Conservation (phyloP, 805 yeast species). For the Candida nitratophila region DNA sequence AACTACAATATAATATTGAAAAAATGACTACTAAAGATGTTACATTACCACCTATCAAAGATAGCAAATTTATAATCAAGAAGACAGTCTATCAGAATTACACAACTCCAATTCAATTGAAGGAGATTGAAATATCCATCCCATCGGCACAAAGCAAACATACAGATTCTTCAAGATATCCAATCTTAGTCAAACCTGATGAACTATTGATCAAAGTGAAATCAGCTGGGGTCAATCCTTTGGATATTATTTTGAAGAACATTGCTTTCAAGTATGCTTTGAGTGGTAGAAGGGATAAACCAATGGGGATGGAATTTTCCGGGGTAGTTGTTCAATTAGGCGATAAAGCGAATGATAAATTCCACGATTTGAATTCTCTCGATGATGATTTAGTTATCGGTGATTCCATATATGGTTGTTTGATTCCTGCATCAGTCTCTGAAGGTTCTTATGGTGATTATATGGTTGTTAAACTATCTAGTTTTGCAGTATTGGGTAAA, state of each 20-base stretch:
- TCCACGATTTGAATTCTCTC: background rate
- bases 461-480: slow-evolving; percentile 30
- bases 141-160: slow-evolving; percentile 1
- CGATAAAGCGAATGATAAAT: slow-evolving; percentile 1
- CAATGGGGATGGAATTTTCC: slow-evolving; percentile 19
- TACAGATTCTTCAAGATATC: background rate
- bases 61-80: slow-evolving; percentile 5
- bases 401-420: slow-evolving; percentile 14
- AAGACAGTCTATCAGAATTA: slow-evolving; percentile 10
- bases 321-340: slow-evolving; percentile 18
- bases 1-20: too few species aligned
- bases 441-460: slow-evolving; percentile 43
- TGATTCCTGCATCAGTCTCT: background rate
- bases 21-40: too few species aligned
- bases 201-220: slow-evolving; percentile 13
- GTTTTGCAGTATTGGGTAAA: slow-evolving; percentile 27
- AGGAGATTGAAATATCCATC: slow-evolving; percentile 2
- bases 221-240: slow-evolving; percentile 16
- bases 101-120: slow-evolving; percentile 4
- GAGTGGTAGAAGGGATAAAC: slow-evolving; percentile 7
- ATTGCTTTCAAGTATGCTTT: slow-evolving; percentile 3
- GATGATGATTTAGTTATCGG: slow-evolving; percentile 6
- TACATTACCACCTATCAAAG: slow-evolving; percentile 3
- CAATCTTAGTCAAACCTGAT: background rate
- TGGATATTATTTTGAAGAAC: slow-evolving; percentile 10